Percentiles rank a stretch among this genome's conserved stretches.
Evolutionary conservation across 176 grass and related monocot genomes (phyloP).

Genomic region (Alloteropsis semialata): DNA sequence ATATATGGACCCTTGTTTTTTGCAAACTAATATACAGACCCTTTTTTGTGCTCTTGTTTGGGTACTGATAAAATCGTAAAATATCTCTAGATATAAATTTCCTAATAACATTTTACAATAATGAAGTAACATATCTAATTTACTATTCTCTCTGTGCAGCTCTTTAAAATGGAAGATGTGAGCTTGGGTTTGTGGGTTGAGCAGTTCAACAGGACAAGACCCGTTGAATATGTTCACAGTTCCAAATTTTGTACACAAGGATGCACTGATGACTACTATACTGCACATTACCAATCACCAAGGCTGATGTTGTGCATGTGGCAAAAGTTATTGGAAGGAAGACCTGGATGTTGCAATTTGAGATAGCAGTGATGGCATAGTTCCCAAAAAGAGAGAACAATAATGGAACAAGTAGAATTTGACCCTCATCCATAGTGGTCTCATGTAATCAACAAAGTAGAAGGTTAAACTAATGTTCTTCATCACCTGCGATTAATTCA

Average conservation of each 20-base stretch:
- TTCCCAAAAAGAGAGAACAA: constrained; percentile 33
- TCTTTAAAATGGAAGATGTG: constrained; percentile 98
- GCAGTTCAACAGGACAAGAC: constrained; percentile 62
- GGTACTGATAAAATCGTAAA: background rate
- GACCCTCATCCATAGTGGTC: constrained; percentile 15
- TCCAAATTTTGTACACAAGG: constrained; percentile 77
- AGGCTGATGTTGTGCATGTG: constrained; percentile 88
- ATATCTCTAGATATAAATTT: background rate
- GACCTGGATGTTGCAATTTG: constrained; percentile 69
- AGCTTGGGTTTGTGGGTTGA: constrained; percentile 97
- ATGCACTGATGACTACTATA: constrained; percentile 74
- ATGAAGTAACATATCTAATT: constrained; percentile 15
- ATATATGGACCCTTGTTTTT: no score
- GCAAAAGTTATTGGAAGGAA: constrained; percentile 67
- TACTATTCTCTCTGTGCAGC: constrained; percentile 46
- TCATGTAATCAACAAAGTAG: constrained; percentile 24
- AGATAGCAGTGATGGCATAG: constrained; percentile 44
- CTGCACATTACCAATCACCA: constrained; percentile 85
- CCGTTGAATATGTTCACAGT: constrained; percentile 64
- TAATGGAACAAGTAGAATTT: constrained; percentile 7
- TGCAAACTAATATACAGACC: background rate
- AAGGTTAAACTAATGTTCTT: constrained; percentile 8
- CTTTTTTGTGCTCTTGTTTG: background rate
- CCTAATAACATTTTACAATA: background rate
- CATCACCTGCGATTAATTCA: constrained; percentile 5